phyloP scores from a whole-genome alignment of 768 basidiomycete genomes.

The Gloeostereum incarnatum region DNA sequence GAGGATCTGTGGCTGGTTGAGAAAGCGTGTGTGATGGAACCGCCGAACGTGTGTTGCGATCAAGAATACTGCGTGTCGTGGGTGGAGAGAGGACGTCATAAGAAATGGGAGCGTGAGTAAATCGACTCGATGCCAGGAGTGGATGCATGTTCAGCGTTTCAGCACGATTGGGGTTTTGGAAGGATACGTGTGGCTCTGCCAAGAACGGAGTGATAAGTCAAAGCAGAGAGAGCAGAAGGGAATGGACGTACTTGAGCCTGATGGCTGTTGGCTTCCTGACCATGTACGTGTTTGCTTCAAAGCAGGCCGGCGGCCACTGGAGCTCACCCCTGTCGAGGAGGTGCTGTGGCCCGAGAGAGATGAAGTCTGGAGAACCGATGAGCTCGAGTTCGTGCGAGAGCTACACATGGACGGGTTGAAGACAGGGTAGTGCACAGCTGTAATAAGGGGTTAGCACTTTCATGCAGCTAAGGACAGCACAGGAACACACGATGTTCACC shows the following conservation, averaged over 20 bases:
- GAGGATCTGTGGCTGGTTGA: constrained; percentile 59
- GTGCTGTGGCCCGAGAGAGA: background rate
- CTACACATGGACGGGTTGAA: background rate
- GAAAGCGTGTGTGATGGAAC: constrained; percentile 47
- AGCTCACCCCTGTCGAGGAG: background rate
- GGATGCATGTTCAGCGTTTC: constrained; percentile 51
- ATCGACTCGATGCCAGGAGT: constrained; percentile 44
- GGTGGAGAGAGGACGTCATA: constrained; percentile 52
- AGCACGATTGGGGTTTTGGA: constrained; percentile 22
- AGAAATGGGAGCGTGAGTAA: constrained; percentile 51
- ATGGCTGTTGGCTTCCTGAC: constrained; percentile 33
- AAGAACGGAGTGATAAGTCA: constrained; percentile 2
- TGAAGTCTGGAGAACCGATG: background rate
- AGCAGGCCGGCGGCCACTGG: constrained; percentile 20
- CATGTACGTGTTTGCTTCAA: constrained; percentile 38
- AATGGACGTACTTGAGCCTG: constrained; percentile 12
- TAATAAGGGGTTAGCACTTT: background rate
- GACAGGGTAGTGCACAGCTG: background rate
- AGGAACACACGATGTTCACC: background rate
- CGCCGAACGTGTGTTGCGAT: constrained; percentile 41
- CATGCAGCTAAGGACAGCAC: background rate
- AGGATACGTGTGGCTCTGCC: constrained; percentile 23
- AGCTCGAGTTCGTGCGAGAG: background rate
- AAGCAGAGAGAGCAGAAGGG: constrained; percentile 4
- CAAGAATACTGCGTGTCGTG: constrained; percentile 46